Conservation (phyloP, 176 grass and related monocot species). For the Cymbopogon citratus region DNA sequence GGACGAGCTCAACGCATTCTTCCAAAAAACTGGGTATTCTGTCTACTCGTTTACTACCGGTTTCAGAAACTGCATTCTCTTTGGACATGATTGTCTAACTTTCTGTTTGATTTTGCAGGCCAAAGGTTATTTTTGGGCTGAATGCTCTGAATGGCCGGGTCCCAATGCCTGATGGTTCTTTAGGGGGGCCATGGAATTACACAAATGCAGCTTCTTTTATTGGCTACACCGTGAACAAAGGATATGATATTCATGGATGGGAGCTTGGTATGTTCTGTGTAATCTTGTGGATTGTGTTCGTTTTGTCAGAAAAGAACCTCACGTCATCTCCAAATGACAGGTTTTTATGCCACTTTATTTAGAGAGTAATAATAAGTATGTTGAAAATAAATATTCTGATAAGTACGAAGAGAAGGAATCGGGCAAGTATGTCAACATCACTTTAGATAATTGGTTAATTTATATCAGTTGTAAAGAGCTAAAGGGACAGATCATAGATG, state of each 20-base stretch:
- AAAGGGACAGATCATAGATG: not conserved
- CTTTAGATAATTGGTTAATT: conserved; percentile 27
- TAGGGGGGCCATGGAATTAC: conserved; percentile 81
- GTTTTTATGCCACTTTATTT: conserved; percentile 1
- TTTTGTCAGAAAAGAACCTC: not conserved
- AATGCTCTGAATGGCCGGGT: conserved; percentile 77
- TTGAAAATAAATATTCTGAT: not conserved
- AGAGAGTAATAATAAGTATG: not conserved
- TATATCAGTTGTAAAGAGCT: conserved; percentile 12
- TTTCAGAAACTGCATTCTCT: not conserved
- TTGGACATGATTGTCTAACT: not conserved
- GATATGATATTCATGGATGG: conserved; percentile 75
- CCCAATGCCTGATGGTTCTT: conserved; percentile 53
- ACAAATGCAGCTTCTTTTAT: conserved; percentile 72
- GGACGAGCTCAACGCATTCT: conserved; percentile 87
- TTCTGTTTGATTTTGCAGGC: conserved; percentile 26
- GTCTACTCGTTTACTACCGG: not conserved
- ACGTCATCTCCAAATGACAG: not conserved
- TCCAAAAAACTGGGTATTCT: conserved; percentile 65
- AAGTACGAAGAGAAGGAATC: not conserved
- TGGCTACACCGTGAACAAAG: conserved; percentile 52
- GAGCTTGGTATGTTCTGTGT: conserved; percentile 57
- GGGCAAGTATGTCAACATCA: conserved; percentile 14
- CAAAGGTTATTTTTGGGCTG: conserved; percentile 59
- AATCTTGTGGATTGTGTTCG: not conserved